These are phyloP conservation scores for Mixia osmundae DNA, from an alignment of 1,284 basidiomycete genomes.

Conservation along the genomic window DNA sequence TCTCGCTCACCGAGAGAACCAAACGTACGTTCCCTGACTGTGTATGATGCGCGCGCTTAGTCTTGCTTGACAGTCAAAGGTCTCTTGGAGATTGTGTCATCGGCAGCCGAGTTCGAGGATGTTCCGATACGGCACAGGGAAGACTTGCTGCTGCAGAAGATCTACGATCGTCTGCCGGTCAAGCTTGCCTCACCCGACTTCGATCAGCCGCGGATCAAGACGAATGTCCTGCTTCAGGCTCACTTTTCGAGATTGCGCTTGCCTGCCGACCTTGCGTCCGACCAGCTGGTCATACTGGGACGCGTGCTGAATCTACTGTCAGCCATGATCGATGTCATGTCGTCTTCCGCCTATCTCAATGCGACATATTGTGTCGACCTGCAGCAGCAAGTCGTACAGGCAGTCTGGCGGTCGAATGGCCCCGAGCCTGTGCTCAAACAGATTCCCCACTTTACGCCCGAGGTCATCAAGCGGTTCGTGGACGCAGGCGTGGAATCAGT, in stretches of 20 bases:
- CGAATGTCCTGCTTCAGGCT: slow-evolving; percentile 83
- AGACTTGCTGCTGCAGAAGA: slow-evolving; percentile 16
- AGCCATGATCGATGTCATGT: slow-evolving; percentile 43
- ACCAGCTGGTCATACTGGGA: slow-evolving; percentile 63
- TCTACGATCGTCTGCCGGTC: slow-evolving; percentile 87
- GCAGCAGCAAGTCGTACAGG: slow-evolving; percentile 98
- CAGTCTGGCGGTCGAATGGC: slow-evolving; percentile 88
- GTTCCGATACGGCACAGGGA: slow-evolving; percentile 63
- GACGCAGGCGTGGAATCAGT: slow-evolving; percentile 56
- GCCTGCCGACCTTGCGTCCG: slow-evolving; percentile 76
- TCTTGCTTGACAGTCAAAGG: no score
- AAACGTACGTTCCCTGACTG: slow-evolving; percentile 31
- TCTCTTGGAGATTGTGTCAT: slow-evolving; percentile 81
- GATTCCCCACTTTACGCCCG: slow-evolving; percentile 79
- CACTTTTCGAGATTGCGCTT: slow-evolving; percentile 83
- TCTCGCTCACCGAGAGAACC: slow-evolving; percentile 88
- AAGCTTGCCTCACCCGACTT: slow-evolving; percentile 69
- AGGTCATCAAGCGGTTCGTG: slow-evolving; percentile 67
- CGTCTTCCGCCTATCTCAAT: slow-evolving; percentile 78
- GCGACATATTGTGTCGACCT: slow-evolving; percentile 95
- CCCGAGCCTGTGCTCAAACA: slow-evolving; percentile 85
- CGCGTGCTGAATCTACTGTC: slow-evolving; percentile 74
- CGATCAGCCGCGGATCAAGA: slow-evolving; percentile 91
- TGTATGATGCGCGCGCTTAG: neutral
- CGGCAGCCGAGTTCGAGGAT: slow-evolving; percentile 83